Percentiles rank a stretch among this genome's conserved stretches.
Conservation (phyloP, 768 basidiomycete species). For the Steccherinum ochraceum region DNA sequence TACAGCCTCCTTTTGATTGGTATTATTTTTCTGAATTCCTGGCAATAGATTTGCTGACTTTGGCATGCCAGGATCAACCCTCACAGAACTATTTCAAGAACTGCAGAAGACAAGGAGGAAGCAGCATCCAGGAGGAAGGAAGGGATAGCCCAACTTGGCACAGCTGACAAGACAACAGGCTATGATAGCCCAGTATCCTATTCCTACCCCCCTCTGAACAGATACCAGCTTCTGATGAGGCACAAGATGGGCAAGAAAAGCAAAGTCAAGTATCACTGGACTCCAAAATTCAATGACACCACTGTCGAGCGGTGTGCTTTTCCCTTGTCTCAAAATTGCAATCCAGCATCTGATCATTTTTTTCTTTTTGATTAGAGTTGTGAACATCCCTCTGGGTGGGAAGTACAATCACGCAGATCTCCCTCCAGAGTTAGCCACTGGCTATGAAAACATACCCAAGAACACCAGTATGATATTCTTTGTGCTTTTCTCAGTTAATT, state of each 20-base stretch:
- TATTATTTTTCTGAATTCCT: too few species aligned
- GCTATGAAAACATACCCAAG: too few species aligned
- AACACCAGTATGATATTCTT: too few species aligned
- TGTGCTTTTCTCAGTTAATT: too few species aligned
- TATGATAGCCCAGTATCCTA: conserved; percentile 41
- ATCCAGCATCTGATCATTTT: too few species aligned
- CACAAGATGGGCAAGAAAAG: conserved; percentile 16
- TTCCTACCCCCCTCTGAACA: conserved; percentile 32
- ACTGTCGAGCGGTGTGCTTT: conserved; percentile 51
- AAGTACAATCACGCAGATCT: too few species aligned
- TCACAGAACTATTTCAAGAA: conserved; percentile 32
- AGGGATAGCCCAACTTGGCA: conserved; percentile 42
- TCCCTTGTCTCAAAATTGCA: too few species aligned
- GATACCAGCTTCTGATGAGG: conserved; percentile 39
- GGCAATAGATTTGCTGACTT: too few species aligned
- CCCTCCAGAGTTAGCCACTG: too few species aligned
- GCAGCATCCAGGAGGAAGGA: conserved; percentile 27
- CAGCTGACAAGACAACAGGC: conserved; percentile 31
- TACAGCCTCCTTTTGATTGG: conserved; percentile 69
- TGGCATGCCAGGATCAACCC: conserved; percentile 69
- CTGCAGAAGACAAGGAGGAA: conserved; percentile 27
- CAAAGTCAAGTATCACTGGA: conserved; percentile 51
- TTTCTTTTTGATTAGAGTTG: conserved; percentile 30
- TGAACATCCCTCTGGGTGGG: conserved; percentile 46
- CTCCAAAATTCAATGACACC: conserved; percentile 31